Conservation (phyloP, 139 green algal genomes). For the Coccomyxa sp. region DNA sequence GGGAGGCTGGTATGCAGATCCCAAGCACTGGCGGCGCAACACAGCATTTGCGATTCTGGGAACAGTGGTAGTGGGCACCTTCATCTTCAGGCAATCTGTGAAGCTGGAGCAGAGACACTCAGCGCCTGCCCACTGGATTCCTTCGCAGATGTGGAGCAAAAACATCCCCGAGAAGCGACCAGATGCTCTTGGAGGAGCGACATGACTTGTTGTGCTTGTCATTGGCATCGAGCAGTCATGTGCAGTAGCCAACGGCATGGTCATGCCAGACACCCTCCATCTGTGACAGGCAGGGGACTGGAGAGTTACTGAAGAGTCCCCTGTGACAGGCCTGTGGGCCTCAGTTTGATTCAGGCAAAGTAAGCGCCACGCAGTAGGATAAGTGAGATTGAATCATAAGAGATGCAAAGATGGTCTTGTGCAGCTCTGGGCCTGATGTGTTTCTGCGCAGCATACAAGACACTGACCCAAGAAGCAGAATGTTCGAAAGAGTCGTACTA, state of each 20-base stretch:
- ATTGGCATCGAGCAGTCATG: no score
- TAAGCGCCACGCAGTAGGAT: no score
- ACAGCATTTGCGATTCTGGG: slow-evolving; percentile 31
- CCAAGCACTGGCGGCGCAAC: slow-evolving; percentile 42
- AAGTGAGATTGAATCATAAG: no score
- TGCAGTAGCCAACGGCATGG: no score
- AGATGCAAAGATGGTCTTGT: no score
- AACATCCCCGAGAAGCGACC: slow-evolving; percentile 11
- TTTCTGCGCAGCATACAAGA: neutral
- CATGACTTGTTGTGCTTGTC: no score
- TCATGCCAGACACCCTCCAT: no score
- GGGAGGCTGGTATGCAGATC: slow-evolving; percentile 44
- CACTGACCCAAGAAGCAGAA: neutral
- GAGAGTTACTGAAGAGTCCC: no score
- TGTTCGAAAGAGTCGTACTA: neutral
- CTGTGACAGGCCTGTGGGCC: no score
- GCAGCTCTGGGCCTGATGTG: no score
- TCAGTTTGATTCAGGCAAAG: no score
- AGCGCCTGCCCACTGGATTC: slow-evolving; percentile 4
- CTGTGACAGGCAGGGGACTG: no score
- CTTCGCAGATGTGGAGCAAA: slow-evolving; percentile 25
- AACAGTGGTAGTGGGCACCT: slow-evolving; percentile 3
- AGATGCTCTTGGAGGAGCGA: slow-evolving; percentile 9
- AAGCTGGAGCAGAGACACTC: slow-evolving; percentile 13
- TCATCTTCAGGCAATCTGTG: slow-evolving; percentile 10